Percentiles rank a stretch among this genome's conserved stretches.
Evolutionary conservation across 2,329 filamentous ascomycete genomes (phyloP).

Genomic region (Periconia sp.): DNA sequence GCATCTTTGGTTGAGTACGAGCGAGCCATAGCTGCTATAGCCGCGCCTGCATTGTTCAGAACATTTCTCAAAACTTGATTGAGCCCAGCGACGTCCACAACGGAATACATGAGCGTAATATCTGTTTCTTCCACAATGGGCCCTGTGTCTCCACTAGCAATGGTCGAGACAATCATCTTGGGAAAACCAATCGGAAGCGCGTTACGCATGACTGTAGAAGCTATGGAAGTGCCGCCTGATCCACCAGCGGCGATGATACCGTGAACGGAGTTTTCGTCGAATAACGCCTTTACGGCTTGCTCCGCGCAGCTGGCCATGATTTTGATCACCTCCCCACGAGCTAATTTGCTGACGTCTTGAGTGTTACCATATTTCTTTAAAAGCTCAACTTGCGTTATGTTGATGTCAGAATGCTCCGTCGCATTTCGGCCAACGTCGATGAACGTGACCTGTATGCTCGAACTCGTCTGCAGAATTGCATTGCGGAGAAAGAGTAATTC

Average conservation of each 20-base stretch:
- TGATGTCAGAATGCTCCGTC: slow-evolving; percentile 54
- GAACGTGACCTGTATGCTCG: slow-evolving; percentile 50
- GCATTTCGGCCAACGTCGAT: slow-evolving; percentile 63
- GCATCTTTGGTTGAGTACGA: slow-evolving; percentile 44
- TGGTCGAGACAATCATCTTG: slow-evolving; percentile 73
- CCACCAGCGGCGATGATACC: slow-evolving; percentile 67
- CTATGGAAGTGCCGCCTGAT: slow-evolving; percentile 67
- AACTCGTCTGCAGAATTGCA: slow-evolving; percentile 47
- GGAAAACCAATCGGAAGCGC: slow-evolving; percentile 70
- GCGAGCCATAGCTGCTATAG: slow-evolving; percentile 64
- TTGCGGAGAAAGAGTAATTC: slow-evolving; percentile 63
- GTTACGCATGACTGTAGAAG: slow-evolving; percentile 65
- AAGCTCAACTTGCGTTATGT: slow-evolving; percentile 52
- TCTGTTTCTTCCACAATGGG: slow-evolving; percentile 72
- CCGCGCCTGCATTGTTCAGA: slow-evolving; percentile 67
- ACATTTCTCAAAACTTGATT: slow-evolving; percentile 66
- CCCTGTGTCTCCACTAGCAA: slow-evolving; percentile 70
- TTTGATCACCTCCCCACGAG: slow-evolving; percentile 63
- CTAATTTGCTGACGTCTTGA: slow-evolving; percentile 45
- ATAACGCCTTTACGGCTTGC: slow-evolving; percentile 49
- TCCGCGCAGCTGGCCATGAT: slow-evolving; percentile 60
- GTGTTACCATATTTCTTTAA: slow-evolving; percentile 37
- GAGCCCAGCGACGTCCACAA: slow-evolving; percentile 72
- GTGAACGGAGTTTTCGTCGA: slow-evolving; percentile 51
- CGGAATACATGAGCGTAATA: slow-evolving; percentile 72